These are phyloP conservation scores for Myxozyma mucilagina DNA, from an alignment of 805 yeast species.

Conservation along the genomic window DNA sequence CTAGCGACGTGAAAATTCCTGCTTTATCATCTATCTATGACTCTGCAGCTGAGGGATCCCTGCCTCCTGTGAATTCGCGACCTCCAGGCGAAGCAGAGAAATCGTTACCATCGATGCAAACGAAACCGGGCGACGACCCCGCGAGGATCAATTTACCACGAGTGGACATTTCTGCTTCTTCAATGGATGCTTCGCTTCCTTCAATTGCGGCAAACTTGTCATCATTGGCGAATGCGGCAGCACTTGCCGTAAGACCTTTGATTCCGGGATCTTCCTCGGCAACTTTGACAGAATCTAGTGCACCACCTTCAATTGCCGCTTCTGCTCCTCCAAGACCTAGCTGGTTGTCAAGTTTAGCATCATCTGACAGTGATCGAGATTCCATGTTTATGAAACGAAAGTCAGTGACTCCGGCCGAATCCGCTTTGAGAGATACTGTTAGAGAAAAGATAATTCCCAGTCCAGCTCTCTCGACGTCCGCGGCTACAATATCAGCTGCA, in stretches of 20 bases:
- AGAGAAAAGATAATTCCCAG: too few relatives aligned
- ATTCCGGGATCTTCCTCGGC: constrained; percentile 2
- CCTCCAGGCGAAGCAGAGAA: too few relatives aligned
- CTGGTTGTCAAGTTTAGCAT: constrained; percentile 25
- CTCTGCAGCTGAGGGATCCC: background rate
- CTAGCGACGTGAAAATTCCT: constrained; percentile 2
- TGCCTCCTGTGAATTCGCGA: background rate
- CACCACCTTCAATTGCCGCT: background rate
- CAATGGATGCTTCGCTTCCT: constrained; percentile 11
- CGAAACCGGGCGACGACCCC: background rate
- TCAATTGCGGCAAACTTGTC: constrained; percentile 10
- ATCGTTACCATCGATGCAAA: constrained; percentile 10
- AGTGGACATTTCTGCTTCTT: background rate
- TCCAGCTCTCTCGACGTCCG: too few relatives aligned
- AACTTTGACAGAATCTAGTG: background rate
- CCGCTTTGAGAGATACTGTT: constrained; percentile 6
- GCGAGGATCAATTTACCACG: constrained; percentile 1
- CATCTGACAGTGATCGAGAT: constrained; percentile 7
- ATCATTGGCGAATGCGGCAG: constrained; percentile 7
- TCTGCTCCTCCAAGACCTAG: constrained; percentile 14
- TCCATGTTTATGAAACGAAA: background rate
- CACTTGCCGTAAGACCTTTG: constrained; percentile 6
- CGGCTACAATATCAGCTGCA: too few relatives aligned
- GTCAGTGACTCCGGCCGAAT: constrained; percentile 4
- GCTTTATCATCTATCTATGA: constrained; percentile 25